phyloP scores from a whole-genome alignment of 169 alveolate species.

The Blepharisma undulans region DNA sequence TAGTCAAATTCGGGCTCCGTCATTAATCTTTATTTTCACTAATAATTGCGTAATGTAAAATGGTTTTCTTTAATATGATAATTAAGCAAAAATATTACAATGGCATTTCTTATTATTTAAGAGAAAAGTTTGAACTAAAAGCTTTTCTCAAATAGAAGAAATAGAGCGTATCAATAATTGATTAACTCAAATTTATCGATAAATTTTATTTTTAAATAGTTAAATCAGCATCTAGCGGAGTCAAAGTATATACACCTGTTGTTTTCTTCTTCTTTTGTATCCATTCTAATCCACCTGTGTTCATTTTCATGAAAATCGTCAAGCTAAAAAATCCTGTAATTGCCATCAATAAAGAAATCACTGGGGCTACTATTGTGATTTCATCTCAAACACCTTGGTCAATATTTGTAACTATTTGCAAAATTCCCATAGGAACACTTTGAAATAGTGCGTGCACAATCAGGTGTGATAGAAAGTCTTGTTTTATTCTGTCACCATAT shows the following conservation, averaged over 20 bases:
- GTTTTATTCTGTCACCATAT: background rate
- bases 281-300: constrained; percentile 16
- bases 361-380: background rate
- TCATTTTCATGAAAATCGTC: background rate
- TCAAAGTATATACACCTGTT: background rate
- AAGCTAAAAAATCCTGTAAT: background rate
- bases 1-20: background rate
- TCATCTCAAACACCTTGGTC: background rate
- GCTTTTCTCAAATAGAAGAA: no score
- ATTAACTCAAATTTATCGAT: no score
- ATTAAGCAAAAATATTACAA: no score
- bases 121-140: no score
- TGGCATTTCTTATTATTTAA: no score
- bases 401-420: background rate
- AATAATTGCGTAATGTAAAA: background rate
- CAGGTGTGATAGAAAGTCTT: background rate
- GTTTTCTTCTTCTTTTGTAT: background rate
- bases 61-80: background rate
- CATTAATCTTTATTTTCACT: background rate
- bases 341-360: background rate
- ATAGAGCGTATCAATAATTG: no score
- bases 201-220: background rate
- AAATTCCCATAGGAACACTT: constrained; percentile 12
- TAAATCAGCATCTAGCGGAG: background rate
- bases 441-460: background rate